Base-by-base conservation (phyloP, 805 yeast genomes). In the Vanderwaltozyma verrucispora region DNA sequence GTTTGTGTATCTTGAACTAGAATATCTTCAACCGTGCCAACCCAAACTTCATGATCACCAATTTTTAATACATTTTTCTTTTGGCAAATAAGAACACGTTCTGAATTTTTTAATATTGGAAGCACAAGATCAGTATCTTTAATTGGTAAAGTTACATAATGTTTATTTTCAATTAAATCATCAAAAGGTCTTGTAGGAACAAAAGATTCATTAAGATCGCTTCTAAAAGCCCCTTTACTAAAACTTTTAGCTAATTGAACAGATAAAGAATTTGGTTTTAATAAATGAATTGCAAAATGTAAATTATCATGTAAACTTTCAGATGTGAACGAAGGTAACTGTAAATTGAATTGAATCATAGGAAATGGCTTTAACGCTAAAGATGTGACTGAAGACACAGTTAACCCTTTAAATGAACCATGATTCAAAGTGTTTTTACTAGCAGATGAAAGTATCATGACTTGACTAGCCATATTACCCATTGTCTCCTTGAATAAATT, bases 41-140 rank as follows among this genome's bases (percentile, higher is more conserved):
- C 75, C 92, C 96, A 85, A 3, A 89, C 75, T 54, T 88, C 95
- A 60, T 89, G 97, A 51, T 82, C 86, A 42, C 82, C 87, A 1
- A 86, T 79, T 10, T 56, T 55, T 35, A 81, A 68, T 4, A 70
- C 72, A 19, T 67, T 62, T 32, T 58, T 63, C 37, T 71, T 72
- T 38, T 71, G 65, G 54, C 92, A 83, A 15, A 83, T 69, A 43
- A 83, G 60, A 2, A 77, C 72, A 33, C 75, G 62, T 44, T 79
- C 87, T 25, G 76, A 69, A 18, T 71, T 65, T 17, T 63, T 64
- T 40, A 83, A 49, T 0, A 82, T 60, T 0, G 94, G 92, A 9
- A 78, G 58, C 26, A 63, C 48, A 5, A 61, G 35, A 2, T 50
- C 41, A 25, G 40, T 43, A 30, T 33, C 33, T 3, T 43, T 51